phyloP scores from a whole-genome alignment of 768 basidiomycete genomes.

The Baorangia bicolor region DNA sequence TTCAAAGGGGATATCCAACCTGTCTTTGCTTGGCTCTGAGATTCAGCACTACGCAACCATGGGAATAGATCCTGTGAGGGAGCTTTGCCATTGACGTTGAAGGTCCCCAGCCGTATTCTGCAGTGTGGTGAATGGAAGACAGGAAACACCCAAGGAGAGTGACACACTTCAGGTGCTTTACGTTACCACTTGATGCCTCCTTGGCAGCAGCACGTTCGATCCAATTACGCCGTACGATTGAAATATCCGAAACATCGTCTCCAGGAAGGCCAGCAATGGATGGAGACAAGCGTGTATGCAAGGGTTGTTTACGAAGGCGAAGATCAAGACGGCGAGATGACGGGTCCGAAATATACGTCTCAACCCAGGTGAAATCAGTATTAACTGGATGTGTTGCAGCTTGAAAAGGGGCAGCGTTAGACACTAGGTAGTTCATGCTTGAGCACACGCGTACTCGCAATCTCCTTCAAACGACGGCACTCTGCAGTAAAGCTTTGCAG shows the following conservation, averaged over 20 bases:
- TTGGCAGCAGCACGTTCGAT: conserved; percentile 45
- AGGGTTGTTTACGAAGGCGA: conserved; percentile 44
- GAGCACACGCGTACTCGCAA: conserved; percentile 39
- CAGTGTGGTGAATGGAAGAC: neutral
- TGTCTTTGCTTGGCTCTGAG: neutral
- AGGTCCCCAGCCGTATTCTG: conserved; percentile 73
- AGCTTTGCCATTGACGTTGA: conserved; percentile 80
- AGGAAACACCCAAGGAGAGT: neutral
- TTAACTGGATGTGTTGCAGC: conserved; percentile 1
- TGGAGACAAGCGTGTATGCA: conserved; percentile 55
- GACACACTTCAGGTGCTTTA: conserved; percentile 24
- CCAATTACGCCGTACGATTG: conserved; percentile 64
- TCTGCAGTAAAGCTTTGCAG: conserved; percentile 50
- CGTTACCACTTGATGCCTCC: conserved; percentile 25
- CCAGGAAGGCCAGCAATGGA: conserved; percentile 62
- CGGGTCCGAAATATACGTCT: conserved; percentile 8
- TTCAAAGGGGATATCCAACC: conserved; percentile 36
- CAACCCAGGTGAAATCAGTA: conserved; percentile 22
- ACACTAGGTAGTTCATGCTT: neutral
- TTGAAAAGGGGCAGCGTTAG: conserved; percentile 7
- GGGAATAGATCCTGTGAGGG: conserved; percentile 70
- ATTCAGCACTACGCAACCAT: conserved; percentile 49
- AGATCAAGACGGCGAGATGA: conserved; percentile 42
- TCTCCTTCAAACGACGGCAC: conserved; percentile 55
- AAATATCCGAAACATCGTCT: conserved; percentile 59